Conservation (phyloP, 1,139 yeast genomes). For the Scheffersomyces illinoinensis region DNA sequence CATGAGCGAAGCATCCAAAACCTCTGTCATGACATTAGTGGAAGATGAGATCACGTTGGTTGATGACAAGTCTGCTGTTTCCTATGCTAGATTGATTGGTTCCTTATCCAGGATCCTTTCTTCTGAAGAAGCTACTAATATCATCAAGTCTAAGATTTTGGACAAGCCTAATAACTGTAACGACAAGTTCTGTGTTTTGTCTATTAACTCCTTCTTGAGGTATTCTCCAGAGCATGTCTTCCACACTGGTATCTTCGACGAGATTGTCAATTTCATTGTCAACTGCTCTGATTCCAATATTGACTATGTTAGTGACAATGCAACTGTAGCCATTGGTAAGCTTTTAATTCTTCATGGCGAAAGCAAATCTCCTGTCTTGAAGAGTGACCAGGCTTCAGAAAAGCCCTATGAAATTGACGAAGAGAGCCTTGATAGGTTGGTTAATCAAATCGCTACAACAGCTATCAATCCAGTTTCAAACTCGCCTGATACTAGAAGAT, state of each 20-base stretch:
- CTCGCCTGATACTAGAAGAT: slow-evolving; percentile 79
- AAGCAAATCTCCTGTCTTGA: slow-evolving; percentile 37
- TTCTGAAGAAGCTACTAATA: slow-evolving; percentile 61
- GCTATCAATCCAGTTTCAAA: slow-evolving; percentile 56
- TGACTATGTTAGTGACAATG: slow-evolving; percentile 71
- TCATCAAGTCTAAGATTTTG: slow-evolving; percentile 63
- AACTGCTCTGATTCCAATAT: slow-evolving; percentile 46
- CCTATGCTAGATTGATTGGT: slow-evolving; percentile 79
- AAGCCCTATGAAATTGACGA: slow-evolving; percentile 38
- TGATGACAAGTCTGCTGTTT: slow-evolving; percentile 62
- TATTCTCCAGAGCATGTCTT: slow-evolving; percentile 70
- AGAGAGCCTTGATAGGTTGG: slow-evolving; percentile 33
- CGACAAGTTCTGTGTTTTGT: slow-evolving; percentile 62
- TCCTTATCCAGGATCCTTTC: slow-evolving; percentile 70
- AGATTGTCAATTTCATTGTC: slow-evolving; percentile 49
- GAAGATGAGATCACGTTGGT: slow-evolving; percentile 63
- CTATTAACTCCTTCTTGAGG: slow-evolving; percentile 77
- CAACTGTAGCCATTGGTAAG: slow-evolving; percentile 84
- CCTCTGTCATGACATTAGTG: slow-evolving; percentile 68
- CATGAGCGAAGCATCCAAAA: slow-evolving; percentile 73
- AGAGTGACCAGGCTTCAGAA: slow-evolving; percentile 8
- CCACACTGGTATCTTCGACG: slow-evolving; percentile 47
- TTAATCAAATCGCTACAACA: slow-evolving; percentile 50
- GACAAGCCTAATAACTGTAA: slow-evolving; percentile 23
- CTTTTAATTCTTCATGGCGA: slow-evolving; percentile 55